phyloP scores from a whole-genome alignment of 2,329 filamentous ascomycete species.

The Pseudogymnoascus sp. region DNA sequence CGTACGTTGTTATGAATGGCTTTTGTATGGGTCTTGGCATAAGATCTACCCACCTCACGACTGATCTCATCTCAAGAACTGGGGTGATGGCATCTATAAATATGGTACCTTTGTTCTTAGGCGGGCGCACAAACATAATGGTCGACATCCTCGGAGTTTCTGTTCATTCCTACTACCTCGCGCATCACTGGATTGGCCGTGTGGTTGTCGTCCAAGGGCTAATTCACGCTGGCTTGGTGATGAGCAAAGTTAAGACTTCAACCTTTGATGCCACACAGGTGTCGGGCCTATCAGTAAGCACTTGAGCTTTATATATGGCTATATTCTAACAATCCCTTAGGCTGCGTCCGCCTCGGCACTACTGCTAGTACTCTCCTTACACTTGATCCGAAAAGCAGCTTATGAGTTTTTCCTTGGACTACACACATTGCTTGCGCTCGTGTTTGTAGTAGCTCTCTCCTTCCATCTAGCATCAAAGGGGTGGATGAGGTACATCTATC shows the following conservation, averaged over 20 bases:
- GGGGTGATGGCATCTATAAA: constrained; percentile 17
- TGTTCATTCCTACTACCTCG: constrained; percentile 15
- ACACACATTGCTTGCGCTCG: background rate
- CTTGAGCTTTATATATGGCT: background rate
- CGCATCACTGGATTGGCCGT: constrained; percentile 18
- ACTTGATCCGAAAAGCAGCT: background rate
- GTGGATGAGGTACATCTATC: background rate
- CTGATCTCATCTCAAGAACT: constrained; percentile 14
- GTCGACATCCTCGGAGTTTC: constrained; percentile 14
- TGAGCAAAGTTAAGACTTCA: background rate
- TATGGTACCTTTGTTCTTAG: constrained; percentile 18
- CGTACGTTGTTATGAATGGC: constrained; percentile 14
- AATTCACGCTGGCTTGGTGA: constrained; percentile 12
- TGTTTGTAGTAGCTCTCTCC: background rate
- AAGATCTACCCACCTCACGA: background rate
- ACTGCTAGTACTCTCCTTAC: background rate
- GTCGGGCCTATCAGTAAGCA: background rate
- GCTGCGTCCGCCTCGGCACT: background rate
- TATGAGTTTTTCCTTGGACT: constrained; percentile 2
- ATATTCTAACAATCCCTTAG: background rate
- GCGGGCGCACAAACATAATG: constrained; percentile 14
- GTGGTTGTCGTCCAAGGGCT: constrained; percentile 15
- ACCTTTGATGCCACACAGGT: background rate
- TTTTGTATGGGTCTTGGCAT: constrained; percentile 14
- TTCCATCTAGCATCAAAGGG: background rate